A percentile compares a stretch with the other conserved stretches of the same genome.
phyloP scores from a whole-genome alignment of 2,329 filamentous ascomycete species.

The Ophiostoma triangulosporum region DNA sequence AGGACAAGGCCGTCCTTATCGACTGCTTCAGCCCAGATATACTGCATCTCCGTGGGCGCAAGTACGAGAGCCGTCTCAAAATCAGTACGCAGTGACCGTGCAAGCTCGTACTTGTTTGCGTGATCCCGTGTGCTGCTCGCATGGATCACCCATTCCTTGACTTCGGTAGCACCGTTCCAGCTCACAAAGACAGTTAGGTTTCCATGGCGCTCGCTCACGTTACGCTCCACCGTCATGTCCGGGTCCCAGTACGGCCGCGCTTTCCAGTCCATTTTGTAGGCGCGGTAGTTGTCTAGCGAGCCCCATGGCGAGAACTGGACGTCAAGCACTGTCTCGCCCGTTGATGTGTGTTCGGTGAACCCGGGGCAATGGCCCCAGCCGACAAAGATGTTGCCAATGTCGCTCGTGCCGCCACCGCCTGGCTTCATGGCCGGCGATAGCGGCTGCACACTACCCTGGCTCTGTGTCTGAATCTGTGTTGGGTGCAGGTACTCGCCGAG shows the following conservation, averaged over 20 bases:
- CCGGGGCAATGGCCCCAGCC: slow-evolving; percentile 41
- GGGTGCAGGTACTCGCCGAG: slow-evolving; percentile 34
- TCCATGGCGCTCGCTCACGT: not conserved
- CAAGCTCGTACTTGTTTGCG: not conserved
- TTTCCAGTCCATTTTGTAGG: slow-evolving; percentile 39
- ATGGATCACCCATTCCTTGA: slow-evolving; percentile 11
- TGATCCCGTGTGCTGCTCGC: not conserved
- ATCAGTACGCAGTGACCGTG: not conserved
- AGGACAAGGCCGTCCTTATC: slow-evolving; percentile 5
- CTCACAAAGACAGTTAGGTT: slow-evolving; percentile 12
- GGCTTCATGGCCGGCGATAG: slow-evolving; percentile 25
- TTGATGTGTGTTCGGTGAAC: slow-evolving; percentile 30
- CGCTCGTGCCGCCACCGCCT: not conserved
- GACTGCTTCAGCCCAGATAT: slow-evolving; percentile 7
- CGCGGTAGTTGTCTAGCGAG: slow-evolving; percentile 36
- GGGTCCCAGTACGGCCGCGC: slow-evolving; percentile 28
- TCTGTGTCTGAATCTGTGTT: slow-evolving; percentile 13
- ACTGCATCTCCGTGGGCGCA: not conserved
- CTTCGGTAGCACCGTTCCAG: slow-evolving; percentile 33
- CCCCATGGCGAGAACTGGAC: slow-evolving; percentile 22
- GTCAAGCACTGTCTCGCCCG: slow-evolving; percentile 39
- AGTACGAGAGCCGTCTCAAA: slow-evolving; percentile 2
- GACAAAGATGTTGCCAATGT: slow-evolving; percentile 34
- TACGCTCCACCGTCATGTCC: slow-evolving; percentile 13
- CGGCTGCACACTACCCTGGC: slow-evolving; percentile 34